phyloP scores from a whole-genome alignment of 805 yeast species.

The Cyberlindnera maritima region DNA sequence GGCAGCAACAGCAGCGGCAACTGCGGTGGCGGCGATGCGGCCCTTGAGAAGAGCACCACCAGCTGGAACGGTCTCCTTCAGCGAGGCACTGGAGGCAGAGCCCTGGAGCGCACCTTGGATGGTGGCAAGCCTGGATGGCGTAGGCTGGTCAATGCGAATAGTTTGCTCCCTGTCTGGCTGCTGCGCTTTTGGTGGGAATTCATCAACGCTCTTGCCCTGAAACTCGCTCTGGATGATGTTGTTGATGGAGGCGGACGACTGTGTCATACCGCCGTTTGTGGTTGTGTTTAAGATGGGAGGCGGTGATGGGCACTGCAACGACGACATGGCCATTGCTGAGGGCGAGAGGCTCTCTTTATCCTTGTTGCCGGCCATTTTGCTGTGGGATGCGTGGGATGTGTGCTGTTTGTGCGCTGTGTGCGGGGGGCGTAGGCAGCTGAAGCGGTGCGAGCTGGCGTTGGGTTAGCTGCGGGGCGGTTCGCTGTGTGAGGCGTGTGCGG shows the following conservation, averaged over 20 bases:
- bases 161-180: slow-evolving; percentile 2
- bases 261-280: slow-evolving; percentile 22
- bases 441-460: too few relatives aligned
- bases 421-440: neutral
- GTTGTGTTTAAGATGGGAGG: slow-evolving; percentile 56
- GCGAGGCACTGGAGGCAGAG: slow-evolving; percentile 6
- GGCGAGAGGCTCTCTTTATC: slow-evolving; percentile 35
- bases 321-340: slow-evolving; percentile 55
- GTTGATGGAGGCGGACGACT: slow-evolving; percentile 26
- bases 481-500: too few relatives aligned
- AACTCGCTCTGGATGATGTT: slow-evolving; percentile 22
- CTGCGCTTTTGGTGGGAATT: neutral
- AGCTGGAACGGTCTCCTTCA: slow-evolving; percentile 38
- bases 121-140: slow-evolving; percentile 5
- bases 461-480: too few relatives aligned
- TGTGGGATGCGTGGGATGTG: neutral
- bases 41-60: slow-evolving; percentile 45
- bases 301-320: slow-evolving; percentile 67
- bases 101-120: slow-evolving; percentile 1
- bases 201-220: slow-evolving; percentile 3
- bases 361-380: neutral
- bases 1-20: slow-evolving; percentile 39
- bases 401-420: neutral
- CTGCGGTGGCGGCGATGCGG: slow-evolving; percentile 36
- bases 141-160: slow-evolving; percentile 13